These are phyloP conservation scores for Hygrocybe coccinea DNA, from an alignment of 768 basidiomycete genomes.

Conservation along the genomic window DNA sequence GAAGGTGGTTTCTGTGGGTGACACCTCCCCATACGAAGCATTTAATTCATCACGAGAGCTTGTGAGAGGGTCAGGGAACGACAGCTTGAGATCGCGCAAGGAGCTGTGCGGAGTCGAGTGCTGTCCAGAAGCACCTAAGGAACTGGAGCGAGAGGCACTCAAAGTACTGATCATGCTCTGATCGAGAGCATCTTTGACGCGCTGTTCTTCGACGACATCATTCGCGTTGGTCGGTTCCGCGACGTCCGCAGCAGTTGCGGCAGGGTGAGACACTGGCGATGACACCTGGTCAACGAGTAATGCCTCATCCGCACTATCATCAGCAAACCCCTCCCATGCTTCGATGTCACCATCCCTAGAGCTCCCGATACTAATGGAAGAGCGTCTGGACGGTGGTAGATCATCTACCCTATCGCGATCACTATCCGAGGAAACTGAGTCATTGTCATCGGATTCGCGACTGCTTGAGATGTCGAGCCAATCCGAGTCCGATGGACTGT, in stretches of 20 bases:
- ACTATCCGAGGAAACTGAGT: slow-evolving; percentile 60
- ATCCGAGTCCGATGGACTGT: slow-evolving; percentile 71
- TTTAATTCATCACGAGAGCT: slow-evolving; percentile 61
- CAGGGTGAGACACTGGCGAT: slow-evolving; percentile 31
- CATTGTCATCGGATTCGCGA: slow-evolving; percentile 66
- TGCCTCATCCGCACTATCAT: slow-evolving; percentile 53
- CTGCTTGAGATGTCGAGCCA: slow-evolving; percentile 77
- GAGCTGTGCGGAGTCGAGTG: slow-evolving; percentile 53
- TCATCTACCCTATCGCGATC: slow-evolving; percentile 51
- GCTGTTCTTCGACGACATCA: slow-evolving; percentile 57
- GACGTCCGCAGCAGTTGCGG: slow-evolving; percentile 27
- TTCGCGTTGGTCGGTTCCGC: slow-evolving; percentile 29
- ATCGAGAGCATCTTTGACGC: slow-evolving; percentile 69
- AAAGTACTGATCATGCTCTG: slow-evolving; percentile 81
- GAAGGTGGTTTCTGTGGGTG: slow-evolving; percentile 33
- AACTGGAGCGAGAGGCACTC: slow-evolving; percentile 66
- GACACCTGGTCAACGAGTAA: slow-evolving; percentile 14
- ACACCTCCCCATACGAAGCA: slow-evolving; percentile 54
- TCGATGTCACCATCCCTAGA: slow-evolving; percentile 66
- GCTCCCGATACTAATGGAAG: slow-evolving; percentile 65
- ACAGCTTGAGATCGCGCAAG: slow-evolving; percentile 70
- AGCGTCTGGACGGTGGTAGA: slow-evolving; percentile 58
- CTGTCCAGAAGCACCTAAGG: slow-evolving; percentile 38
- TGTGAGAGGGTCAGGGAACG: slow-evolving; percentile 79
- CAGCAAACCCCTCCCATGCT: slow-evolving; percentile 73